Evolutionary conservation across 2,329 filamentous ascomycete genomes (phyloP).

Genomic region (Colletotrichum tropicale): DNA sequence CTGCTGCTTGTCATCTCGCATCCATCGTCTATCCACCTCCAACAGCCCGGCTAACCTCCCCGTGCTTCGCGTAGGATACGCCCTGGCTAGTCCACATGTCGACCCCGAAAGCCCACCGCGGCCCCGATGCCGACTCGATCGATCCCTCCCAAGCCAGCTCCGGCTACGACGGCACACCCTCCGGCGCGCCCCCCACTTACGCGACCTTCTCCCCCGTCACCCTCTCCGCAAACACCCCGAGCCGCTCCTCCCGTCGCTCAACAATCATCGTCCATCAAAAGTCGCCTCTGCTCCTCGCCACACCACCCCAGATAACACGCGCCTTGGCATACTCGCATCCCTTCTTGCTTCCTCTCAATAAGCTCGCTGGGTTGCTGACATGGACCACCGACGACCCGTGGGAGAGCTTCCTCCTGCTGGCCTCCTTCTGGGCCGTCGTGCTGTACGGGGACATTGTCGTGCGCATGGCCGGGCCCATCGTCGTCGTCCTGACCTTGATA

Average conservation of each 20-base stretch:
- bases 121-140: conserved; percentile 34
- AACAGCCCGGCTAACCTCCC: conserved; percentile 21
- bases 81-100: conserved; percentile 62
- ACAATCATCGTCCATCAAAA: conserved; percentile 97
- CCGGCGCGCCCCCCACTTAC: conserved; percentile 69
- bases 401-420: conserved; percentile 93
- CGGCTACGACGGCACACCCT: conserved; percentile 35
- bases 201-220: conserved; percentile 90
- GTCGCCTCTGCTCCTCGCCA: conserved; percentile 89
- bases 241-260: conserved; percentile 71
- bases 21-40: neutral
- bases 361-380: conserved; percentile 81
- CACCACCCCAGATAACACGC: conserved; percentile 91
- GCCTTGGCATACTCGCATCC: conserved; percentile 96
- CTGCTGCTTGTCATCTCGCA: neutral
- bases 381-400: conserved; percentile 95
- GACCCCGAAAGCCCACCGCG: conserved; percentile 44
- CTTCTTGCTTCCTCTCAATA: conserved; percentile 88
- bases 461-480: conserved; percentile 80
- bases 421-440: conserved; percentile 82
- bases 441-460: conserved; percentile 88
- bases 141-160: conserved; percentile 36
- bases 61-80: conserved; percentile 33
- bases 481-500: conserved; percentile 81
- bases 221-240: conserved; percentile 69